Conservation (phyloP, 139 green algal genomes). For the Mychonastes homosphaera region DNA sequence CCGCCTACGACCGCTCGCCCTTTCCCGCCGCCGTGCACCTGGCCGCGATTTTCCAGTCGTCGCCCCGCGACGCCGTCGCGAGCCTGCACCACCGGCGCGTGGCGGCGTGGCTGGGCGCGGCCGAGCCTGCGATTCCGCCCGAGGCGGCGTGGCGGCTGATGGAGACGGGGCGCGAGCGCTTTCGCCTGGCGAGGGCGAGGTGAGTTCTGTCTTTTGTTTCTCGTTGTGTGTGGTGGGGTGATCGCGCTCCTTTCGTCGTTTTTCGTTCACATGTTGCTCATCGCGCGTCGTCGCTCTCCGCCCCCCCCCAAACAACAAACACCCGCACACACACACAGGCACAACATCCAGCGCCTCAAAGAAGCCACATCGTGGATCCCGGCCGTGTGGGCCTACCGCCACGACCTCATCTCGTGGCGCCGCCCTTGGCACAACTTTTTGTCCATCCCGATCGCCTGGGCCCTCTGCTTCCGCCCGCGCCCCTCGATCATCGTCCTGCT, state of each 20-base stretch:
- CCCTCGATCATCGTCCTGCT: conserved; percentile 10
- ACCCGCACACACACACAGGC: not conserved
- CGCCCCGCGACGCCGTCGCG: conserved; percentile 4
- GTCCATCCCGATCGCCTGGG: conserved; percentile 4
- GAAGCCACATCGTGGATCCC: conserved; percentile 11
- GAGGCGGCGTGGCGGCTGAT: conserved; percentile 10
- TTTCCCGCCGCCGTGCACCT: conserved; percentile 18
- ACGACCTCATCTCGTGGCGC: conserved; percentile 12
- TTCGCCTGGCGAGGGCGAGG: conserved; percentile 11
- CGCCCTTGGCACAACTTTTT: conserved; percentile 11
- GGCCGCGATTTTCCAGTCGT: conserved; percentile 11
- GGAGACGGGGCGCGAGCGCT: conserved; percentile 19
- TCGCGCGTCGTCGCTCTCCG: not conserved
- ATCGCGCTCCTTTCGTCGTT: too few relatives aligned
- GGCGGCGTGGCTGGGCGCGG: conserved; percentile 7
- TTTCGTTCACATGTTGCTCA: not conserved
- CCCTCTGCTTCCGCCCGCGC: conserved; percentile 10
- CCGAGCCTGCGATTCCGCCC: conserved; percentile 11
- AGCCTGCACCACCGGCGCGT: conserved; percentile 14
- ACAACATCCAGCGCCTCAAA: conserved; percentile 19
- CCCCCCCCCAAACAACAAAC: not conserved
- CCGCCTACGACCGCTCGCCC: conserved; percentile 11
- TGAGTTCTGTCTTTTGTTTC: not conserved
- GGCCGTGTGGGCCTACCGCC: not conserved
- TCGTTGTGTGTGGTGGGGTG: not conserved